Evolutionary conservation across 805 yeast genomes (phyloP).

Genomic region (Kurtzmaniella fragi): DNA sequence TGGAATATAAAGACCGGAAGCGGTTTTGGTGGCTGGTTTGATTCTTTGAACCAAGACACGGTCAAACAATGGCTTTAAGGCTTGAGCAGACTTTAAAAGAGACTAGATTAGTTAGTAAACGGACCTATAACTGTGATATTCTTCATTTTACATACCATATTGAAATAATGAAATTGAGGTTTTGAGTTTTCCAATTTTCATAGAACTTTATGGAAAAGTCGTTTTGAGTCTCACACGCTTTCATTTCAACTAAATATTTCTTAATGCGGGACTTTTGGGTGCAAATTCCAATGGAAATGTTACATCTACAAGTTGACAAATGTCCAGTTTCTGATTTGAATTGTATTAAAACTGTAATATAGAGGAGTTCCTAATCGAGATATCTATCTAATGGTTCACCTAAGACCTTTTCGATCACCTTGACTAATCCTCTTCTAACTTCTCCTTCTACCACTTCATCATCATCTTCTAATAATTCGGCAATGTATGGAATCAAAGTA

Average conservation of each 20-base stretch:
- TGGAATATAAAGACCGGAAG: conserved; percentile 90
- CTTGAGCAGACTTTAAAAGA: conserved; percentile 74
- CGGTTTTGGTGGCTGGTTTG: conserved; percentile 86
- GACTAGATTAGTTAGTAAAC: conserved; percentile 26
- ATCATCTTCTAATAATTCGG: conserved; percentile 93
- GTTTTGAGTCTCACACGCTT: too few species aligned
- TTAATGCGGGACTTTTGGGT: too few species aligned
- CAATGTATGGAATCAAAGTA: conserved; percentile 90
- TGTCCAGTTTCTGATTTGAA: too few species aligned
- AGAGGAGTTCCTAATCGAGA: conserved; percentile 47
- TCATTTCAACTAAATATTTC: too few species aligned
- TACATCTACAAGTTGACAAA: too few species aligned
- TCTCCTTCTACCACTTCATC: conserved; percentile 88
- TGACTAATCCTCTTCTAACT: conserved; percentile 85
- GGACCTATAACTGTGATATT: background rate
- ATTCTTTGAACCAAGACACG: conserved; percentile 93
- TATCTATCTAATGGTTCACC: conserved; percentile 94
- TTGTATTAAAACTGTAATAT: too few species aligned
- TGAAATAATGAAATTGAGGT: too few species aligned
- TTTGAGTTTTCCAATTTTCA: too few species aligned
- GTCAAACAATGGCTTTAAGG: conserved; percentile 89
- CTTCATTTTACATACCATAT: too few species aligned
- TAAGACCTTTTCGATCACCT: conserved; percentile 83
- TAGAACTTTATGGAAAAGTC: too few species aligned
- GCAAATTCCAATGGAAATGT: too few species aligned